Evolutionary conservation across 306 rosid genomes (phyloP).

Genomic region (Vigna hirtella): DNA sequence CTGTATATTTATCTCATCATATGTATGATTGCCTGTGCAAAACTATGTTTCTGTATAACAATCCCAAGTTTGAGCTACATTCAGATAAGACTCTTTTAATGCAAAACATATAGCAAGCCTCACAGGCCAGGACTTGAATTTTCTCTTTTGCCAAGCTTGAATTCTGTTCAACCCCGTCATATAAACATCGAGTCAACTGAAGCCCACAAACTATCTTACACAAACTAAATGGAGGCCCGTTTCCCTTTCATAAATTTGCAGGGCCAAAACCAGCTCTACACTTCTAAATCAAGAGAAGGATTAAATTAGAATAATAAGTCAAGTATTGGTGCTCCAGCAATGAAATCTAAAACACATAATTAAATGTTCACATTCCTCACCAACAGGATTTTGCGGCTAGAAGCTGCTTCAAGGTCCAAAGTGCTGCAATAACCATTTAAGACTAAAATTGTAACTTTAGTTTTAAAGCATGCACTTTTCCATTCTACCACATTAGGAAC

Average conservation of each 20-base stretch:
- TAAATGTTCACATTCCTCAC: constrained; percentile 42
- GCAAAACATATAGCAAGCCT: constrained; percentile 34
- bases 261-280: constrained; percentile 10
- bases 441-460: constrained; percentile 42
- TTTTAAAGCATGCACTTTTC: constrained; percentile 44
- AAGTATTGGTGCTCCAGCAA: constrained; percentile 26
- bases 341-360: constrained; percentile 40
- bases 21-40: neutral
- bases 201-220: constrained; percentile 30
- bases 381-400: constrained; percentile 45
- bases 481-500: constrained; percentile 37
- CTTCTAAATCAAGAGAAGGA: constrained; percentile 24
- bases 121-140: constrained; percentile 10
- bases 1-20: neutral
- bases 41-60: neutral
- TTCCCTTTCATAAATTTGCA: constrained; percentile 12
- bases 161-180: constrained; percentile 26
- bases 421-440: constrained; percentile 47
- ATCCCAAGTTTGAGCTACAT: constrained; percentile 31
- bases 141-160: constrained; percentile 10
- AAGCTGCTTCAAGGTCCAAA: constrained; percentile 51
- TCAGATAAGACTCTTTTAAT: constrained; percentile 28
- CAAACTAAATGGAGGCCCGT: constrained; percentile 5
- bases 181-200: constrained; percentile 16
- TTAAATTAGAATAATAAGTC: neutral